Conservation (phyloP, 2,329 filamentous ascomycete genomes). For the Curvularia verruculosa region DNA sequence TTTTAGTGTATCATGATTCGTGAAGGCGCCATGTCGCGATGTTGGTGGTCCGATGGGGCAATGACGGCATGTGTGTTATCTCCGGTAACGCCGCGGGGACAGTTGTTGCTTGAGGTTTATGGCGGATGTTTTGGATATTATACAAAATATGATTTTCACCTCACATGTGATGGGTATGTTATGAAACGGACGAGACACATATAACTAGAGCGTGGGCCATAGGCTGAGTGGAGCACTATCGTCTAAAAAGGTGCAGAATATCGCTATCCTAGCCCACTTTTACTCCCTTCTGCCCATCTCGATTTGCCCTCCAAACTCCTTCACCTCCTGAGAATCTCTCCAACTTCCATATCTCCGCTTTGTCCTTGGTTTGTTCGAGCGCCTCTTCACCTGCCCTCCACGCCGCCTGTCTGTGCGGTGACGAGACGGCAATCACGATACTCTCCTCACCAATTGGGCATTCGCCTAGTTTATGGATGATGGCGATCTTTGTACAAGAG, state of each 20-base stretch:
- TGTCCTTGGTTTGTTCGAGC: constrained; percentile 82
- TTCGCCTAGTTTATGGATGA: constrained; percentile 82
- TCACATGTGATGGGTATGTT: neutral
- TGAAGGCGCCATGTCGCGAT: constrained; percentile 6
- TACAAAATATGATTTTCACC: neutral
- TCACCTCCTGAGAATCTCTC: constrained; percentile 83
- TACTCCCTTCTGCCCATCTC: constrained; percentile 70
- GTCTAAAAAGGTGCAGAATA: neutral
- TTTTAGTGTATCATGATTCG: constrained; percentile 11
- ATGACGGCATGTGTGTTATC: constrained; percentile 19
- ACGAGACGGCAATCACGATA: constrained; percentile 85
- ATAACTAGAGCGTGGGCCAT: neutral
- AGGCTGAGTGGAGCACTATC: neutral
- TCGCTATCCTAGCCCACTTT: constrained; percentile 46
- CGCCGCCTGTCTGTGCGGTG: constrained; percentile 80
- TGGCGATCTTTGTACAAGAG: constrained; percentile 72
- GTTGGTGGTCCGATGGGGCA: constrained; percentile 7
- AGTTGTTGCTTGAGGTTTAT: neutral
- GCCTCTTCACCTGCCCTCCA: constrained; percentile 91
- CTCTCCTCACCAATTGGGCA: constrained; percentile 94
- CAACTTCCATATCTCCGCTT: constrained; percentile 93
- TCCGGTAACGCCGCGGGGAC: constrained; percentile 13
- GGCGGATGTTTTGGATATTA: neutral
- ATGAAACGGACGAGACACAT: too few species aligned
- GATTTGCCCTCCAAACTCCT: constrained; percentile 85